phyloP scores from a whole-genome alignment of 2,329 filamentous ascomycete genomes.

The Fusarium luffae region DNA sequence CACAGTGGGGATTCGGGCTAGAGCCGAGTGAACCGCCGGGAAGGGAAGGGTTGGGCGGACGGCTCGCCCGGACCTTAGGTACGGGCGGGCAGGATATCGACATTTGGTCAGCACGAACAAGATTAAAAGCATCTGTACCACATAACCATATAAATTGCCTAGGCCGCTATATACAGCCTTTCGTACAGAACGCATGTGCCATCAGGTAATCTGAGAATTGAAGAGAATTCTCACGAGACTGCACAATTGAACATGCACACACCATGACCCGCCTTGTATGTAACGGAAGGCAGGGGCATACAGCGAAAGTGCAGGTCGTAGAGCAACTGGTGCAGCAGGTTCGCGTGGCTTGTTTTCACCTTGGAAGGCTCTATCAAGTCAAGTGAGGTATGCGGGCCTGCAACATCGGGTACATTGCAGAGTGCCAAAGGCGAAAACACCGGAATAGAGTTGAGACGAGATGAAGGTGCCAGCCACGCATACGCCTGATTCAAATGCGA shows the following conservation, averaged over 20 bases:
- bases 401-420: neutral
- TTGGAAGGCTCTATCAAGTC: conserved; percentile 24
- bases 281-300: conserved; percentile 39
- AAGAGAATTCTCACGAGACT: conserved; percentile 12
- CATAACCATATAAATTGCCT: neutral
- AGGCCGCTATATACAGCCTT: neutral
- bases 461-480: conserved; percentile 27
- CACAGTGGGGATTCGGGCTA: conserved; percentile 51
- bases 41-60: conserved; percentile 43
- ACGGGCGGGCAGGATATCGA: conserved; percentile 43
- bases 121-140: conserved; percentile 15
- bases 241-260: conserved; percentile 19
- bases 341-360: conserved; percentile 21
- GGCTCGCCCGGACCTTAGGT: conserved; percentile 38
- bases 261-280: conserved; percentile 41
- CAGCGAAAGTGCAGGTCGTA: conserved; percentile 15
- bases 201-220: neutral
- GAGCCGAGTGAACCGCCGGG: conserved; percentile 54
- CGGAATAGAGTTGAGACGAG: conserved; percentile 33
- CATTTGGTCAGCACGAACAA: conserved; percentile 38
- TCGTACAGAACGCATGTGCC: conserved; percentile 7
- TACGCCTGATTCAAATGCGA: conserved; percentile 26
- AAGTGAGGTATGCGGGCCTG: conserved; percentile 20
- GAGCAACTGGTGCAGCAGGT: conserved; percentile 25
- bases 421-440: neutral